Base-by-base conservation (phyloP, 441 rosid genomes). In the Viola pubescens region DNA sequence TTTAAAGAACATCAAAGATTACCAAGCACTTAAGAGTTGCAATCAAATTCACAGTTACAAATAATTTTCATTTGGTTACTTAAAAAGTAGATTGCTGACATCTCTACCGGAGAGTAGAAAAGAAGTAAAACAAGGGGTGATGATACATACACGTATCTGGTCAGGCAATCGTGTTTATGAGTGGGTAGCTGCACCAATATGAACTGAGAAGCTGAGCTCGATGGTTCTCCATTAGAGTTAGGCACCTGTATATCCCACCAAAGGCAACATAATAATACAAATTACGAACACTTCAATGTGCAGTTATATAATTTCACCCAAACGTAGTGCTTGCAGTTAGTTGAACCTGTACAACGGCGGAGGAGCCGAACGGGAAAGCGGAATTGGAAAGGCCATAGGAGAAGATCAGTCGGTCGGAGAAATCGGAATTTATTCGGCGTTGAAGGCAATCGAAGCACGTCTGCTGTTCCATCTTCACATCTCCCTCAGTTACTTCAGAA, bases 371-470 rank as follows among this genome's bases (percentile, higher is more conserved):
- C 58, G 95, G 95, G 26, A 89, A 81, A 50, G 86, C 74, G 40
- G 88, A 85, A 73, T 79, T 76, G 62, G 94, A 80, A 60, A 87
- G 64, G 70, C 85, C 95, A 70, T 80, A 72, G 48, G 79, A 82
- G 77, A 85, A 82, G 57, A 70, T 40, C 37, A 85, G 75, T 46
- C 74, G 68, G 50, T 81, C 82, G 9, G 89, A 82, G 82, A 83
- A 92, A 70, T 89, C 94, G 37, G 87, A 71, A 13, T 62, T 69
- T 76, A 87, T 79, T 69, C 81, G 79, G 40, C 78, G 86, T 58
- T 82, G 73, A 26, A 92, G 87, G 70, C 98, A 92, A 14, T 79
- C 84, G 63, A 81, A 84, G 77, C 95, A 92, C 26, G 61, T 40
- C 6, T 16, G 14, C 7, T 52, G 16, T 58, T 60, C 38, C 56